Percentiles rank a stretch among this genome's conserved stretches.
These are phyloP conservation scores for Populus hybrid DNA, from an alignment of 441 rosid species.

Conservation along the genomic window DNA sequence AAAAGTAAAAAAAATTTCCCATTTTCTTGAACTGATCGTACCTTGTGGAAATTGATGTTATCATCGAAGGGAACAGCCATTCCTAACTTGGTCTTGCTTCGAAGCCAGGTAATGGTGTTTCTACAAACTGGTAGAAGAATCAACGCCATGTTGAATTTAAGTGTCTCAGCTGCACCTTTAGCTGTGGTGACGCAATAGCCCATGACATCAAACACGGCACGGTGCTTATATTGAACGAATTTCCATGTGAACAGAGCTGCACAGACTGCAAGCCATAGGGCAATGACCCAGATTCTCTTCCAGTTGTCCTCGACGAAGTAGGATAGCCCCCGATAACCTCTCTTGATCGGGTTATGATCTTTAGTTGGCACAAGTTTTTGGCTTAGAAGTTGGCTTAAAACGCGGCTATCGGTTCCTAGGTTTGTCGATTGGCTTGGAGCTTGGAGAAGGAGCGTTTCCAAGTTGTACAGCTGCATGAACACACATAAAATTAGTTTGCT, in stretches of 20 bases:
- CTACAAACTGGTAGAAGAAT: conserved; percentile 82
- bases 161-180: conserved; percentile 96
- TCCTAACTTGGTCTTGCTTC: conserved; percentile 64
- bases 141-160: conserved; percentile 93
- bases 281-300: conserved; percentile 82
- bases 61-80: conserved; percentile 72
- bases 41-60: conserved; percentile 65
- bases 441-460: conserved; percentile 68
- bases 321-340: conserved; percentile 31
- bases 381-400: conserved; percentile 60
- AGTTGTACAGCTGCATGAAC: conserved; percentile 44
- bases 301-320: conserved; percentile 74
- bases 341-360: conserved; percentile 51
- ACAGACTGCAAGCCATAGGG: conserved; percentile 60
- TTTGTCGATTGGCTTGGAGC: conserved; percentile 53
- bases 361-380: conserved; percentile 66
- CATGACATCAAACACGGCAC: conserved; percentile 70
- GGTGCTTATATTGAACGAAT: conserved; percentile 69
- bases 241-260: conserved; percentile 74
- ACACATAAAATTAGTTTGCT: background rate
- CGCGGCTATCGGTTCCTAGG: conserved; percentile 40
- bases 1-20: background rate
- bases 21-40: conserved; percentile 6
- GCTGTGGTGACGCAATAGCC: conserved; percentile 84
- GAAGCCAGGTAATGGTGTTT: conserved; percentile 74